phyloP scores from a whole-genome alignment of 176 grass and related monocot species.

The Miscanthus lutarioriparius region DNA sequence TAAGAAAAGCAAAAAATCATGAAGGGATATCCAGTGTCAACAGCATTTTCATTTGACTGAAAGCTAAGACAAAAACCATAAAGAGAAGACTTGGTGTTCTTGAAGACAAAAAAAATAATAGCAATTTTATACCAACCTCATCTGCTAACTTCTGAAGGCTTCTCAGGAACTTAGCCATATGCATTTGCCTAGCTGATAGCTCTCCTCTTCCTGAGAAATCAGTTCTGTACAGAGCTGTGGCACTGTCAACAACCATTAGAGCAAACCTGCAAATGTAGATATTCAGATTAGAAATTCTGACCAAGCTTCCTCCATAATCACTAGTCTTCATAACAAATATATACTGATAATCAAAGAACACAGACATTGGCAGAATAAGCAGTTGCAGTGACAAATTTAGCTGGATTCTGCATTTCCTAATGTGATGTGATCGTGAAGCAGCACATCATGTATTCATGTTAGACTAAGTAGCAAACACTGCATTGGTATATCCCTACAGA shows the following conservation, averaged over 20 bases:
- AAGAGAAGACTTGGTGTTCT: background rate
- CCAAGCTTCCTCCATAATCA: background rate
- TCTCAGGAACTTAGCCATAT: slow-evolving; percentile 89
- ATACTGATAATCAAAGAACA: background rate
- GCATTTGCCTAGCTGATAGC: slow-evolving; percentile 95
- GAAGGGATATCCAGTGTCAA: background rate
- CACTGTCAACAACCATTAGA: slow-evolving; percentile 97
- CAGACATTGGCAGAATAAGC: background rate
- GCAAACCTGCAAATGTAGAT: slow-evolving; percentile 69
- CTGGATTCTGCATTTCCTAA: background rate
- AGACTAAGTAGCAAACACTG: background rate
- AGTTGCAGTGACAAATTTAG: slow-evolving; percentile 12
- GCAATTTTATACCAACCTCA: slow-evolving; percentile 53
- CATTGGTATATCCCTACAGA: background rate
- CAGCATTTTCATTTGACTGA: background rate
- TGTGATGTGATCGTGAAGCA: background rate
- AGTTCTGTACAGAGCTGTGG: slow-evolving; percentile 88
- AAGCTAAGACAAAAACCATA: background rate
- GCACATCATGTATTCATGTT: background rate
- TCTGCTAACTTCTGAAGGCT: slow-evolving; percentile 96
- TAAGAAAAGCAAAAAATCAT: slow-evolving; percentile 1
- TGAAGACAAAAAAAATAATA: background rate
- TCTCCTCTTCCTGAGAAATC: slow-evolving; percentile 98
- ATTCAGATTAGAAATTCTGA: slow-evolving; percentile 1
- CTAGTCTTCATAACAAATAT: background rate